A percentile compares a stretch with the other conserved stretches of the same genome.
Evolutionary conservation across 208 protist genomes (phyloP).

Genomic region (Crithidia fasciculata): DNA sequence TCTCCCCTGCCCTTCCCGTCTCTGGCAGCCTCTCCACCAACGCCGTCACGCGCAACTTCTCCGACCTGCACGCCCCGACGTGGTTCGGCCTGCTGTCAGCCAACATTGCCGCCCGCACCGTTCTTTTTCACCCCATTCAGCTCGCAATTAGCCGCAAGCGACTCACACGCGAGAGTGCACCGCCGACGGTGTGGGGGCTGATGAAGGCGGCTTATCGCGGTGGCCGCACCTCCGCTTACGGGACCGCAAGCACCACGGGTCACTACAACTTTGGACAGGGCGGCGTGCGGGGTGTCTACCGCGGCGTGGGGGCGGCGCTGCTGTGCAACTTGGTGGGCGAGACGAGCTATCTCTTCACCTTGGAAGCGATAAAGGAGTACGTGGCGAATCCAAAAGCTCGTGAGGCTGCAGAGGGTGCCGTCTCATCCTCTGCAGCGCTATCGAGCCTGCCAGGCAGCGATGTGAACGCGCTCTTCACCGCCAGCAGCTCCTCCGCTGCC

Average conservation of each 20-base stretch:
- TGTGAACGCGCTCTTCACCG: conserved; percentile 10
- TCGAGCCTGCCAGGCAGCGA: background rate
- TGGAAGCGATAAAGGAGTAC: conserved; percentile 76
- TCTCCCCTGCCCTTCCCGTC: conserved; percentile 4
- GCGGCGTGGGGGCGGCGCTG: conserved; percentile 74
- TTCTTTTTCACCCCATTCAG: conserved; percentile 84
- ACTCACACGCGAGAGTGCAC: conserved; percentile 59
- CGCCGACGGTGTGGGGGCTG: conserved; percentile 53
- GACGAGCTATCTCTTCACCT: conserved; percentile 71
- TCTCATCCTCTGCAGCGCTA: conserved; percentile 1
- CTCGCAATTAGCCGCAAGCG: conserved; percentile 83
- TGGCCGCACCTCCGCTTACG: conserved; percentile 38
- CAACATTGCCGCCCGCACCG: conserved; percentile 69
- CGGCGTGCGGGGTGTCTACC: conserved; percentile 71
- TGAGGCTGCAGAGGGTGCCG: background rate
- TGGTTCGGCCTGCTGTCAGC: conserved; percentile 72
- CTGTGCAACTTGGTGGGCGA: conserved; percentile 79
- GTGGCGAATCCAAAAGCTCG: conserved; percentile 24
- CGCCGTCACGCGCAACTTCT: conserved; percentile 78
- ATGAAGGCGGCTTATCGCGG: conserved; percentile 63
- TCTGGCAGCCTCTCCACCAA: conserved; percentile 49
- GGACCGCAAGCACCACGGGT: conserved; percentile 1
- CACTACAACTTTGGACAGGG: conserved; percentile 49
- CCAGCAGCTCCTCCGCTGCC: conserved; percentile 59
- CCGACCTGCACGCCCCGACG: conserved; percentile 80